These are phyloP conservation scores for Torulaspora pretoriensis DNA, from an alignment of 1,139 yeast species.

Conservation along the genomic window DNA sequence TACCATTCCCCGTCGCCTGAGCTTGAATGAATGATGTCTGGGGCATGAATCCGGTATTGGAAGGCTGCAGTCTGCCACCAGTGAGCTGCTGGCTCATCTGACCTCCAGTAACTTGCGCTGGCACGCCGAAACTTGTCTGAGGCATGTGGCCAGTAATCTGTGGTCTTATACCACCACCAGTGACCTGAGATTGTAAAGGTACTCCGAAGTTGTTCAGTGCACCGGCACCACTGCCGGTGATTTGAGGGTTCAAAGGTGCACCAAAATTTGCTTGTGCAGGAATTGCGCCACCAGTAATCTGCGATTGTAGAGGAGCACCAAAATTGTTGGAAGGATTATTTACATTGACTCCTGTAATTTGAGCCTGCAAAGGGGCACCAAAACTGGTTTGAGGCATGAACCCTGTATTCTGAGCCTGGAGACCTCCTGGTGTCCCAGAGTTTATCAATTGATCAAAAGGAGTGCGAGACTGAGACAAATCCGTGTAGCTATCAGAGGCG, in stretches of 20 bases:
- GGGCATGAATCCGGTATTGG: conserved; percentile 32
- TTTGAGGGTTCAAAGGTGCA: conserved; percentile 26
- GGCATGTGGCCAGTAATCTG: conserved; percentile 38
- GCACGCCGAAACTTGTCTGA: conserved; percentile 30
- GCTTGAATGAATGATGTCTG: conserved; percentile 16
- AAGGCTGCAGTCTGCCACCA: conserved; percentile 31
- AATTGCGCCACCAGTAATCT: conserved; percentile 37
- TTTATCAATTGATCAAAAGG: conserved; percentile 35
- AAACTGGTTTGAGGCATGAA: conserved; percentile 20
- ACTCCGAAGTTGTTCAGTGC: conserved; percentile 26
- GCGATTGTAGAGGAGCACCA: conserved; percentile 32
- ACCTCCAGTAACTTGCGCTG: conserved; percentile 17
- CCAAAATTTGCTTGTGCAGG: conserved; percentile 9
- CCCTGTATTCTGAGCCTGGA: conserved; percentile 41
- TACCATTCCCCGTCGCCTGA: conserved; percentile 38
- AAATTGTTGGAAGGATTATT: conserved; percentile 14
- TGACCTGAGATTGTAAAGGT: conserved; percentile 28
- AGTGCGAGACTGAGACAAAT: conserved; percentile 31
- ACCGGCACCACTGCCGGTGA: conserved; percentile 31
- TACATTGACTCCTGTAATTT: conserved; percentile 33
- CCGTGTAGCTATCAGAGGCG: conserved; percentile 39
- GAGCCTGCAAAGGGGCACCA: conserved; percentile 32
- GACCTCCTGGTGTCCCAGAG: conserved; percentile 23
- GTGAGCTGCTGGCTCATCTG: conserved; percentile 27
- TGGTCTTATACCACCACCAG: conserved; percentile 33